These are phyloP conservation scores for Aphanomyces invadans DNA, from an alignment of 352 stramenopile species.

Conservation along the genomic window DNA sequence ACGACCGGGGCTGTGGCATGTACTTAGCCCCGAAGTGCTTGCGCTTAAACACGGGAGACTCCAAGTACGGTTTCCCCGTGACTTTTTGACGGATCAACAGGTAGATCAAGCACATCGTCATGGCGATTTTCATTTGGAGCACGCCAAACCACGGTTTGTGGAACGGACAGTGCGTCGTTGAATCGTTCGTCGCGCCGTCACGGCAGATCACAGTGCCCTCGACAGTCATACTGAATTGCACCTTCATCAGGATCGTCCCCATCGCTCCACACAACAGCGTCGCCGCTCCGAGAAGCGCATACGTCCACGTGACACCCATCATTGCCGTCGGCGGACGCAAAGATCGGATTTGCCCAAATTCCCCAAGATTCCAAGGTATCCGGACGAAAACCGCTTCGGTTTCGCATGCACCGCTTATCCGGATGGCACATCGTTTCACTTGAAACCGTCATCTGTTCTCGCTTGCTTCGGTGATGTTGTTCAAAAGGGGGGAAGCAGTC, in stretches of 20 bases:
- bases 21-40: conserved; percentile 16
- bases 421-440: not conserved
- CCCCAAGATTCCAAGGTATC: not conserved
- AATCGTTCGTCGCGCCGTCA: not conserved
- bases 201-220: not conserved
- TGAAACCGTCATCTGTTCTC: not conserved
- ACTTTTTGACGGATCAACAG: not conserved
- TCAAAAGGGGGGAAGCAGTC: too few species aligned
- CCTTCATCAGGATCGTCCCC: conserved; percentile 21
- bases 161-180: conserved; percentile 12
- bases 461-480: not conserved
- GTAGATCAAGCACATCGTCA: conserved; percentile 22
- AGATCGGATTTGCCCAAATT: not conserved
- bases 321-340: not conserved
- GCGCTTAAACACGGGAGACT: conserved; percentile 23
- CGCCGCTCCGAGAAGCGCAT: not conserved
- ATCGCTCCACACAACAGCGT: conserved; percentile 16
- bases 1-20: conserved; percentile 19
- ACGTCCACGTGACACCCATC: conserved; percentile 12
- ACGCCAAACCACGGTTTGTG: conserved; percentile 26
- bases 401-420: not conserved
- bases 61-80: conserved; percentile 9
- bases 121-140: conserved; percentile 27
- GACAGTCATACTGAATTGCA: conserved; percentile 10
- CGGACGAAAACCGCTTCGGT: not conserved